phyloP scores from a whole-genome alignment of 1,139 yeast species.

The Neolecta irregularis region DNA sequence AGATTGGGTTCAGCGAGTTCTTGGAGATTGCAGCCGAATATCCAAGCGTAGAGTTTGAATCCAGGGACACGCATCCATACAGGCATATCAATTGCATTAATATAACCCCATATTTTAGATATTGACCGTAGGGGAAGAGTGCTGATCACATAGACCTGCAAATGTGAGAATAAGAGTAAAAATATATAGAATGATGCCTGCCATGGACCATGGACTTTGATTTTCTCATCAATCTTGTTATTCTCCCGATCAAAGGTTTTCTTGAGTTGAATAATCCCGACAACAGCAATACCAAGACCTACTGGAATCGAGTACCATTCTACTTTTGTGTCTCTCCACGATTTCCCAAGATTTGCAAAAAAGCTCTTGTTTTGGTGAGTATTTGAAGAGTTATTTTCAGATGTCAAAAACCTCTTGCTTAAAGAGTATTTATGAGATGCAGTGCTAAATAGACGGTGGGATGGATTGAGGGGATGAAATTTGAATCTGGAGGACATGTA shows the following conservation, averaged over 20 bases:
- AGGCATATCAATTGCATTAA: slow-evolving; percentile 72
- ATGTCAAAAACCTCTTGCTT: no score
- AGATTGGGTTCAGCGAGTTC: slow-evolving; percentile 81
- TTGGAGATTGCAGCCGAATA: slow-evolving; percentile 78
- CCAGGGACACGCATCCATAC: slow-evolving; percentile 79
- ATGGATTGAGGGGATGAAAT: no score
- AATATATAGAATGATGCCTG: slow-evolving; percentile 23
- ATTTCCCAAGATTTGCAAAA: slow-evolving; percentile 2
- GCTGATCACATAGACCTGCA: slow-evolving; percentile 64
- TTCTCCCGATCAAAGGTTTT: slow-evolving; percentile 3
- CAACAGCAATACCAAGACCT: slow-evolving; percentile 12
- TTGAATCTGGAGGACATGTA: no score
- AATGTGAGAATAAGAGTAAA: slow-evolving; percentile 50
- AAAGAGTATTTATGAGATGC: no score
- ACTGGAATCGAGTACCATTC: slow-evolving; percentile 13
- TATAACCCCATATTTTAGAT: slow-evolving; percentile 86
- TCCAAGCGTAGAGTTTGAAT: slow-evolving; percentile 54
- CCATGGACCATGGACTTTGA: slow-evolving; percentile 19
- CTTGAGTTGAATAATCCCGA: slow-evolving; percentile 9
- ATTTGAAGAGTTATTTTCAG: no score
- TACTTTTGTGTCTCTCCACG: slow-evolving; percentile 7
- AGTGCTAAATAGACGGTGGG: no score
- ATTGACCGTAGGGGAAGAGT: slow-evolving; percentile 83
- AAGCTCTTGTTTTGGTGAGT: no score
- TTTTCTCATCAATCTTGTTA: slow-evolving; percentile 2